Conservation (phyloP, 495 filamentous ascomycete species). For the Penicillium bialowiezense region DNA sequence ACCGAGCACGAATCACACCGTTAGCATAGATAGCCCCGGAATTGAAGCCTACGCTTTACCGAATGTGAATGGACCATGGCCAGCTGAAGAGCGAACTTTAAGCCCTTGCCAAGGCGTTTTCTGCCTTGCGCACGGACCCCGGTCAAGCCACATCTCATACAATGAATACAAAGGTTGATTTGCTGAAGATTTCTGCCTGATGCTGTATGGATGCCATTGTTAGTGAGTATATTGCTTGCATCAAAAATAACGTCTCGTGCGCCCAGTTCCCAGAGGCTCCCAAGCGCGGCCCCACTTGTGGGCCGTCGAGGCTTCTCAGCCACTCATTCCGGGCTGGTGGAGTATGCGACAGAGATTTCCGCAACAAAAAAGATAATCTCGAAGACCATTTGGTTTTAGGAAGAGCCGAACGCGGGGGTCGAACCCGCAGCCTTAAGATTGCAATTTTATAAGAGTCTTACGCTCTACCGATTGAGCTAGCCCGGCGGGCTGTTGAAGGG, state of each 20-base stretch:
- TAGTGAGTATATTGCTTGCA: not conserved
- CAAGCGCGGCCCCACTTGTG: conserved; percentile 13
- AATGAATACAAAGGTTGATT: not conserved
- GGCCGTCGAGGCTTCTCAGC: not conserved
- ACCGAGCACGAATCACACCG: not conserved
- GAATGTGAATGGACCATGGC: conserved; percentile 3
- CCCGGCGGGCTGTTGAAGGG: conserved; percentile 24
- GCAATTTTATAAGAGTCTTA: conserved; percentile 61
- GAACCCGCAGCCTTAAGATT: conserved; percentile 60
- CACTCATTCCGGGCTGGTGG: conserved; percentile 9
- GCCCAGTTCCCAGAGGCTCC: not conserved
- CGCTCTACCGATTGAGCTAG: conserved; percentile 62
- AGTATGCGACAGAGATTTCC: conserved; percentile 11
- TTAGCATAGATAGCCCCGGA: no score
- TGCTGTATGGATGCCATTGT: no score
- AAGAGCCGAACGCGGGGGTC: conserved; percentile 55
- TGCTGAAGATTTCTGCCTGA: not conserved
- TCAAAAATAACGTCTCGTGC: not conserved
- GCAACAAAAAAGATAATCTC: conserved; percentile 11
- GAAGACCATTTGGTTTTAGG: conserved; percentile 9
- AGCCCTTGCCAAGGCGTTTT: conserved; percentile 7
- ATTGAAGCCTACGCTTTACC: conserved; percentile 6
- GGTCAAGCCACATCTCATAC: conserved; percentile 5
- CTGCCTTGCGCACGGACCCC: conserved; percentile 24
- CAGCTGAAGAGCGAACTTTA: conserved; percentile 14